phyloP scores from a whole-genome alignment of 441 rosid species.

The Syzygium malaccense region DNA sequence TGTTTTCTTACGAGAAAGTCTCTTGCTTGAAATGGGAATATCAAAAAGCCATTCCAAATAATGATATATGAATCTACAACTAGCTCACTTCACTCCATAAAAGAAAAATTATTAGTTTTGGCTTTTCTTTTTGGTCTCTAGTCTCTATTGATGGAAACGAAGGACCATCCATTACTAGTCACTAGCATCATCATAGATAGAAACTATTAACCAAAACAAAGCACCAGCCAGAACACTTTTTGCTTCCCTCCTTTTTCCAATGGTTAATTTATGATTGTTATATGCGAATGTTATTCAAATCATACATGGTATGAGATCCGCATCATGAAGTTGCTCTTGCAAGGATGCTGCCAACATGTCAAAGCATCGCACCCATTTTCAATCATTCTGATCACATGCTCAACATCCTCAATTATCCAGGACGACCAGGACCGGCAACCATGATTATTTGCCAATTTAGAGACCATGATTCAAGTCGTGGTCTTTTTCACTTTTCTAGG shows the following conservation, averaged over 20 bases:
- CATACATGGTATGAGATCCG: neutral
- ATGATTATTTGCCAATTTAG: neutral
- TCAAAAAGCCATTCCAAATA: neutral
- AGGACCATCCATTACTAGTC: neutral
- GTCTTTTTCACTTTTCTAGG: too few species aligned
- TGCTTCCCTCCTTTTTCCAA: neutral
- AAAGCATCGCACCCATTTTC: neutral
- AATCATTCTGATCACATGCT: neutral
- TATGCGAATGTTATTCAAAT: neutral
- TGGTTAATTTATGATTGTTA: neutral
- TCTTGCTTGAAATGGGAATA: neutral
- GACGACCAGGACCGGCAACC: neutral
- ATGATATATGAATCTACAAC: neutral
- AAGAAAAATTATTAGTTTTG: neutral
- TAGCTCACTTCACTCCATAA: neutral
- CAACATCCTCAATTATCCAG: neutral
- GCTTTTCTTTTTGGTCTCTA: neutral
- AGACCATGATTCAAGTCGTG: too few species aligned
- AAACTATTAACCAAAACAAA: neutral
- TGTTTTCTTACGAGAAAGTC: neutral
- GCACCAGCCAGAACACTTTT: neutral
- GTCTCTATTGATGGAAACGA: neutral
- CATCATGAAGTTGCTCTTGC: neutral
- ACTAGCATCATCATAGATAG: neutral
- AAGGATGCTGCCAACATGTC: neutral